Conservation (phyloP, 768 basidiomycete species). For the Podaxis rugospora region DNA sequence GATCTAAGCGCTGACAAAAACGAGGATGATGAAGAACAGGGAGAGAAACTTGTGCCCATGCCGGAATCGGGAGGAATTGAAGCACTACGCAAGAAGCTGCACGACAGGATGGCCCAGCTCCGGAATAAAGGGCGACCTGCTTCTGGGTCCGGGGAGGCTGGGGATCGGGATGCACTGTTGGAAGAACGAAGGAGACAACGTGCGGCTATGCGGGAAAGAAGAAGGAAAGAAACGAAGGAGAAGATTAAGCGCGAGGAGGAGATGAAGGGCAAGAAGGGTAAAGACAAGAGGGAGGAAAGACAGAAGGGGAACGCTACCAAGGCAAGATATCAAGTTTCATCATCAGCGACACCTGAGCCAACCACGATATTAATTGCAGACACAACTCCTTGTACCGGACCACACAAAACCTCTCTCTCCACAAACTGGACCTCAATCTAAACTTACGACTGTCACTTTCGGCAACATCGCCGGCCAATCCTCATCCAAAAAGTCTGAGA, state of each 20-base stretch:
- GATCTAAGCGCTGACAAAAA: slow-evolving; percentile 32
- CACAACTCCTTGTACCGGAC: slow-evolving; percentile 71
- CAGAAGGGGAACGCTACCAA: slow-evolving; percentile 46
- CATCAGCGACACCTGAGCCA: background rate
- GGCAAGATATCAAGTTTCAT: slow-evolving; percentile 30
- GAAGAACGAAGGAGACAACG: slow-evolving; percentile 75
- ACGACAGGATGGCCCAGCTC: slow-evolving; percentile 69
- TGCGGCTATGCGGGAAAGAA: slow-evolving; percentile 78
- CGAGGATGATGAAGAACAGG: slow-evolving; percentile 24
- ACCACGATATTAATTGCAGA: slow-evolving; percentile 32
- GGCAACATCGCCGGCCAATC: slow-evolving; percentile 50
- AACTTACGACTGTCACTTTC: slow-evolving; percentile 67
- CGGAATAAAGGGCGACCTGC: slow-evolving; percentile 33
- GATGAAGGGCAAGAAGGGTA: slow-evolving; percentile 38
- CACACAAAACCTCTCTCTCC: slow-evolving; percentile 23
- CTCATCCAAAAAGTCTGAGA: slow-evolving; percentile 44
- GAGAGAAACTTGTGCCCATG: slow-evolving; percentile 55
- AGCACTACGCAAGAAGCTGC: slow-evolving; percentile 66
- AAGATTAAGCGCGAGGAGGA: slow-evolving; percentile 69
- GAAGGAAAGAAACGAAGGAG: slow-evolving; percentile 84
- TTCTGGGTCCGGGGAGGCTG: slow-evolving; percentile 35
- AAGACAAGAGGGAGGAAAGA: slow-evolving; percentile 28
- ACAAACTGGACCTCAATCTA: slow-evolving; percentile 27
- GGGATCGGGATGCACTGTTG: slow-evolving; percentile 75
- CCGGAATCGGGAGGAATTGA: slow-evolving; percentile 57